phyloP scores from a whole-genome alignment of 1,284 basidiomycete species.

The Cerioporus squamosus region DNA sequence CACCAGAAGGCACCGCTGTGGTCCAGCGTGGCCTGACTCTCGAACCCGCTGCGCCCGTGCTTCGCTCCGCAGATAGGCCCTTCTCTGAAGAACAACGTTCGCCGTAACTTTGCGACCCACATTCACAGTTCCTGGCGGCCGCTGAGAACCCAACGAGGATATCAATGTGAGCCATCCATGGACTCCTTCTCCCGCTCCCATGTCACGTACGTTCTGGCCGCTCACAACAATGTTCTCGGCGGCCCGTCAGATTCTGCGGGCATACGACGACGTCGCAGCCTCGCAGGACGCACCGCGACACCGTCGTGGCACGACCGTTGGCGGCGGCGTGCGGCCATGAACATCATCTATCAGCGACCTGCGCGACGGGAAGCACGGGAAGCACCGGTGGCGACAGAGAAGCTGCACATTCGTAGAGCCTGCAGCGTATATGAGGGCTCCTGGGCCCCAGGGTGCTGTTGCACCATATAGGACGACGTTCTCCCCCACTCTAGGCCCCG shows the following conservation, averaged over 20 bases:
- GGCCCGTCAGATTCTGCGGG: background rate
- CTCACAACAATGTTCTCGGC: too few relatives aligned
- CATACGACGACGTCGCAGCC: background rate
- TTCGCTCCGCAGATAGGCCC: background rate
- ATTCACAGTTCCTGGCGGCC: background rate
- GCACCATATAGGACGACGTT: constrained; percentile 10
- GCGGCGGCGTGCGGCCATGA: background rate
- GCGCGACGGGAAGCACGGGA: constrained; percentile 14
- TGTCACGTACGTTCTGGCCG: background rate
- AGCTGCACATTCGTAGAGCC: background rate
- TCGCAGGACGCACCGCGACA: background rate
- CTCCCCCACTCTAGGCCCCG: constrained; percentile 12
- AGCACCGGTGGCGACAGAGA: constrained; percentile 1
- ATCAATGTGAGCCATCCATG: too few relatives aligned
- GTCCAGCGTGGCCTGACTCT: background rate
- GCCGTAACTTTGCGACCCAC: background rate
- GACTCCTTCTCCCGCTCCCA: too few relatives aligned
- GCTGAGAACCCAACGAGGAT: background rate
- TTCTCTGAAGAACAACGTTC: background rate
- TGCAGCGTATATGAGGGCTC: constrained; percentile 2
- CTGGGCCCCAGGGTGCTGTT: constrained; percentile 8
- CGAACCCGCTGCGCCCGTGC: background rate
- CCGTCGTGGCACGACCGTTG: too few relatives aligned
- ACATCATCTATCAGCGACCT: constrained; percentile 13
- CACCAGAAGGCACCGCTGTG: background rate